Percentiles rank a stretch among this genome's conserved stretches.
Evolutionary conservation across 495 filamentous ascomycete genomes (phyloP).

Genomic region (Barbatosphaeria neglecta): DNA sequence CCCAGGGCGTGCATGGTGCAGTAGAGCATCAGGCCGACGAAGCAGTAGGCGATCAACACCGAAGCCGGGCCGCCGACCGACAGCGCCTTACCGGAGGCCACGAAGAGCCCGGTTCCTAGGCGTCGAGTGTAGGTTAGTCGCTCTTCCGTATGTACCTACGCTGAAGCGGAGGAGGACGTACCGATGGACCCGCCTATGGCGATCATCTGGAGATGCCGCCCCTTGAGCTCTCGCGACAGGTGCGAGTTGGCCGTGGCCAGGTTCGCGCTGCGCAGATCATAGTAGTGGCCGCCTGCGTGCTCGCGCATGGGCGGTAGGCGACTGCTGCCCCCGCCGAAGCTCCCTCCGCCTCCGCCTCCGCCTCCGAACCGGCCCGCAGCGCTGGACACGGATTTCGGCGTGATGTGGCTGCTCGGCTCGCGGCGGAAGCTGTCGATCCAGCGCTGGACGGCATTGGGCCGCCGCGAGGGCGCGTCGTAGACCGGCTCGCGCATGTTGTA

Average conservation of each 20-base stretch:
- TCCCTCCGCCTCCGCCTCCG: neutral
- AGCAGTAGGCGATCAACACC: constrained; percentile 64
- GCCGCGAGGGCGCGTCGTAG: constrained; percentile 15
- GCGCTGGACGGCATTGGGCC: constrained; percentile 25
- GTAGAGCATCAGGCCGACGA: constrained; percentile 84
- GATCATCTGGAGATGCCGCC: constrained; percentile 91
- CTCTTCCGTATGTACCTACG: no score
- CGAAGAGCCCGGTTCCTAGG: constrained; percentile 79
- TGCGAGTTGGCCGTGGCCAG: constrained; percentile 64
- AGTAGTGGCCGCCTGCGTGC: constrained; percentile 38
- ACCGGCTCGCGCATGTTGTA: constrained; percentile 27
- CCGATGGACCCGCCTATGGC: constrained; percentile 93
- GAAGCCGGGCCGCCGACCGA: constrained; percentile 74
- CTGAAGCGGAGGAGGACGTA: no score
- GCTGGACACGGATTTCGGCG: constrained; percentile 40
- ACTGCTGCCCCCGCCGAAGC: neutral
- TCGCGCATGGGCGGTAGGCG: neutral
- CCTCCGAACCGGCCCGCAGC: constrained; percentile 5
- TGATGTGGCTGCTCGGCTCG: constrained; percentile 57
- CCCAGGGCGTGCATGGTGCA: constrained; percentile 86
- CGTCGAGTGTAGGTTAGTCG: neutral
- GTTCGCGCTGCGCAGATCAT: constrained; percentile 65
- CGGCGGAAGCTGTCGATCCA: constrained; percentile 72
- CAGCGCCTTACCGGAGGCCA: constrained; percentile 72
- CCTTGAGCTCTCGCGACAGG: constrained; percentile 65